A percentile compares a stretch with the other conserved stretches of the same genome.
Evolutionary conservation across 495 filamentous ascomycete species (phyloP).

Genomic region (Penicillium maclennaniae): DNA sequence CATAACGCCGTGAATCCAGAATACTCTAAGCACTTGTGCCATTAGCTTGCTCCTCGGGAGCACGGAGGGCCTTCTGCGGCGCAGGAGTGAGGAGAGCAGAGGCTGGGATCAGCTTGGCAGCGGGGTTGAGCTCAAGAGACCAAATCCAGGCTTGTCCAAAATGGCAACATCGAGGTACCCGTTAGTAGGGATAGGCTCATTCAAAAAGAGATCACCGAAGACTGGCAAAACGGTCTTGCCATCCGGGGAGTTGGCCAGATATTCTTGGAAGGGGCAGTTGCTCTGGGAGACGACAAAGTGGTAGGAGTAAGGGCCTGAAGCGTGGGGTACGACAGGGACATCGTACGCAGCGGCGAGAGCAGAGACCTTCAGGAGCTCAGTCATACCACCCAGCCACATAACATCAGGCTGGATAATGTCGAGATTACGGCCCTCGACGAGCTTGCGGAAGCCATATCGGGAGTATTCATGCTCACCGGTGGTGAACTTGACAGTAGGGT

Average conservation of each 20-base stretch:
- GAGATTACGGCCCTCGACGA: slow-evolving; percentile 85
- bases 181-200: slow-evolving; percentile 82
- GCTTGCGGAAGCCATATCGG: slow-evolving; percentile 87
- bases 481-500: slow-evolving; percentile 88
- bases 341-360: slow-evolving; percentile 89
- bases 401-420: slow-evolving; percentile 94
- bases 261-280: slow-evolving; percentile 92
- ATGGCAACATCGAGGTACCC: slow-evolving; percentile 74
- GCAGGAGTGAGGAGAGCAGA: slow-evolving; percentile 65
- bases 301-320: slow-evolving; percentile 88
- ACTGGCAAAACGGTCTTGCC: slow-evolving; percentile 84
- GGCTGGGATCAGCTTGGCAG: slow-evolving; percentile 72
- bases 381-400: slow-evolving; percentile 94
- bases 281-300: slow-evolving; percentile 89
- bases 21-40: slow-evolving; percentile 13
- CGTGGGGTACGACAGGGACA: slow-evolving; percentile 90
- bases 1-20: slow-evolving; percentile 3
- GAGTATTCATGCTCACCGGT: slow-evolving; percentile 95
- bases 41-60: slow-evolving; percentile 35
- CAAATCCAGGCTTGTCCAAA: slow-evolving; percentile 87
- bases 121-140: slow-evolving; percentile 75
- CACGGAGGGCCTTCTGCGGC: slow-evolving; percentile 56
- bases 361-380: slow-evolving; percentile 83
- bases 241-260: slow-evolving; percentile 86
- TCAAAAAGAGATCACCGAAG: slow-evolving; percentile 84